Base-by-base conservation (phyloP, 441 rosid genomes). In the Euphorbia celastroides region DNA sequence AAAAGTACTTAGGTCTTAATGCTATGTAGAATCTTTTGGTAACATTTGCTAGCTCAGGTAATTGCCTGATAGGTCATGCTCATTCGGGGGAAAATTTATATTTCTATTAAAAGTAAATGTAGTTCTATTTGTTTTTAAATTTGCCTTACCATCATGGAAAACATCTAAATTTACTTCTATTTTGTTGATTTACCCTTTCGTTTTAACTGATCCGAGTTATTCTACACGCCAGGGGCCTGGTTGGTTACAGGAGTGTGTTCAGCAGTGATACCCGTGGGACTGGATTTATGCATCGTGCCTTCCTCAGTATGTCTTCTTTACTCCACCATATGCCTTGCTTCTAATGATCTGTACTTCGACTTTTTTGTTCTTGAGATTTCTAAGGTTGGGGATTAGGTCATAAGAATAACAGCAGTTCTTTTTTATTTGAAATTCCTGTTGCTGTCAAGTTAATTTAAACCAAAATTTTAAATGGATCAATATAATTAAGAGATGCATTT, bases 261-360 rank as follows among this genome's bases (percentile, higher is more conserved):
- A 93, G 96, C 87, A 91, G 97, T 70, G 96, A 82, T 80, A 91
- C 97, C 6, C 95, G 96, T 71, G 99, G 99, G 82, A 84, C 92
- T 70, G 96, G 97, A 78, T 93, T 91, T 77, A 93, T 93, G 99
- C 99, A 91, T 62, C 92, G 99, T 68, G 96, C 99, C 81, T 93
- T 93, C 78, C 77, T 85, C 70, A 76, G 99, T 93, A 91, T 67
- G 91, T 42, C 50, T 72, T 30, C 77, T 76, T 51, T 54, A 19
- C 56, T 65, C 30, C 62, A 52, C 30, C 62, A 52, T 54, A 42
- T 52, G 63, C 28, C 50, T 66, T 72, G 2, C 3, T 38, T 48
- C 36, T 67, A 22, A 23, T 57, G 46, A 11, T 13, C 34, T 36
- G 30, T 70, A 10, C 23, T 55, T 23, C 27, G 66, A 31, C 31